Percentiles rank a stretch among this genome's conserved stretches.
Conservation (phyloP, 176 grass and related monocot genomes). For the Eragrostis curvula region DNA sequence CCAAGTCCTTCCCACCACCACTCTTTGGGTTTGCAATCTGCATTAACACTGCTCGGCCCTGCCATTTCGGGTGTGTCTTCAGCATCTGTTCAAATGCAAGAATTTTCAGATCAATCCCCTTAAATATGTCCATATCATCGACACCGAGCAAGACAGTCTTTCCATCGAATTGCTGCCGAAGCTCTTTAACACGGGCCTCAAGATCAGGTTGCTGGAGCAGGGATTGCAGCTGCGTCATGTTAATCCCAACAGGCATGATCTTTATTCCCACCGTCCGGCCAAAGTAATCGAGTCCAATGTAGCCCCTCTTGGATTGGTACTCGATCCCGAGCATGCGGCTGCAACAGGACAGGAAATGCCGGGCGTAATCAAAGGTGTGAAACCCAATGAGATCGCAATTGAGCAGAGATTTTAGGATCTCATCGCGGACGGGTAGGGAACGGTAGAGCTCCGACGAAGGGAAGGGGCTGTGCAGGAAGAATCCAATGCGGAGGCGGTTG, state of each 20-base stretch:
- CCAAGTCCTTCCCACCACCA: slow-evolving; percentile 39
- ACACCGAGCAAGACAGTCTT: slow-evolving; percentile 61
- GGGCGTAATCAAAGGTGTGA: slow-evolving; percentile 62
- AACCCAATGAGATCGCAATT: slow-evolving; percentile 65
- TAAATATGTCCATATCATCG: slow-evolving; percentile 57
- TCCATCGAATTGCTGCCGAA: slow-evolving; percentile 53
- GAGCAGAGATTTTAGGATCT: slow-evolving; percentile 60
- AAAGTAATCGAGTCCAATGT: slow-evolving; percentile 61
- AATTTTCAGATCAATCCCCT: slow-evolving; percentile 56
- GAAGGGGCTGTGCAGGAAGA: slow-evolving; percentile 68
- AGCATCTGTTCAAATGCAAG: slow-evolving; percentile 58
- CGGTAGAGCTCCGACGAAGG: slow-evolving; percentile 61
- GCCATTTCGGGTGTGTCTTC: slow-evolving; percentile 48
- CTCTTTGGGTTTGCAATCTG: slow-evolving; percentile 56
- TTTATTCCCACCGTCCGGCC: slow-evolving; percentile 60
- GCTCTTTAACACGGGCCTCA: slow-evolving; percentile 47
- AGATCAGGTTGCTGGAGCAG: slow-evolving; percentile 58
- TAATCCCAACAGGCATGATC: slow-evolving; percentile 65
- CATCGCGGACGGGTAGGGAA: slow-evolving; percentile 56
- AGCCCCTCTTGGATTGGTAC: slow-evolving; percentile 64
- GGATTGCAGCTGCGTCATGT: slow-evolving; percentile 54
- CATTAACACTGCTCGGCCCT: slow-evolving; percentile 48
- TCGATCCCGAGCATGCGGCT: slow-evolving; percentile 67
- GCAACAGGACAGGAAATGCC: slow-evolving; percentile 64
- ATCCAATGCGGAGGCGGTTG: slow-evolving; percentile 66